phyloP scores from a whole-genome alignment of 2,329 filamentous ascomycete species.

The Onygena corvina region DNA sequence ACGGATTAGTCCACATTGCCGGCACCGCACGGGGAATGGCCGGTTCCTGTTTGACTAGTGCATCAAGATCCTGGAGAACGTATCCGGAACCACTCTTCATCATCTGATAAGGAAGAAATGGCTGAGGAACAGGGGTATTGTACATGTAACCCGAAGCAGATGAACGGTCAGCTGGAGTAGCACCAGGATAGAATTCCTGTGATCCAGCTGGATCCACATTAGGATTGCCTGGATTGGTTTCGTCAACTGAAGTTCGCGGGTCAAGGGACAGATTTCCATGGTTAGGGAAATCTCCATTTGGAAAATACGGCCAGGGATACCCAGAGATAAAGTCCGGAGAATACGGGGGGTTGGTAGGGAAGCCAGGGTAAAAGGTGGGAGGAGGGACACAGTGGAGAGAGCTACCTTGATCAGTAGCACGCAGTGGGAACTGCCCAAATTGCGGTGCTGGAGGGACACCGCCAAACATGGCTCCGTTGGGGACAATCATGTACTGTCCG shows the following conservation, averaged over 20 bases:
- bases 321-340: conserved; percentile 22
- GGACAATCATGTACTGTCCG: conserved; percentile 22
- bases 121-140: conserved; percentile 53
- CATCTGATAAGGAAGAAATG: conserved; percentile 32
- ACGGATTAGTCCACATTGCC: conserved; percentile 67
- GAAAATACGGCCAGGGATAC: conserved; percentile 29
- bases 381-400: conserved; percentile 27
- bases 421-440: conserved; percentile 22
- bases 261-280: conserved; percentile 27
- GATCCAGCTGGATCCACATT: conserved; percentile 49
- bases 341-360: conserved; percentile 25
- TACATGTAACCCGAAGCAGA: conserved; percentile 38
- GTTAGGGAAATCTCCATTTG: conserved; percentile 28
- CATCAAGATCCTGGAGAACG: conserved; percentile 45
- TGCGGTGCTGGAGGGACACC: conserved; percentile 22
- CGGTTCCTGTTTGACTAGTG: conserved; percentile 62
- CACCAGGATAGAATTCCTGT: conserved; percentile 48
- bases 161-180: conserved; percentile 50
- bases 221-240: conserved; percentile 47
- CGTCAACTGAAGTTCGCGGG: conserved; percentile 34
- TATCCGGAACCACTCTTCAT: conserved; percentile 37
- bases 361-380: conserved; percentile 27
- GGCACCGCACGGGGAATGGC: conserved; percentile 78
- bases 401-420: conserved; percentile 25
- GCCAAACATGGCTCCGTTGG: conserved; percentile 25